phyloP scores from a whole-genome alignment of 495 filamentous ascomycete species.

The Aspergillus sclerotioniger region DNA sequence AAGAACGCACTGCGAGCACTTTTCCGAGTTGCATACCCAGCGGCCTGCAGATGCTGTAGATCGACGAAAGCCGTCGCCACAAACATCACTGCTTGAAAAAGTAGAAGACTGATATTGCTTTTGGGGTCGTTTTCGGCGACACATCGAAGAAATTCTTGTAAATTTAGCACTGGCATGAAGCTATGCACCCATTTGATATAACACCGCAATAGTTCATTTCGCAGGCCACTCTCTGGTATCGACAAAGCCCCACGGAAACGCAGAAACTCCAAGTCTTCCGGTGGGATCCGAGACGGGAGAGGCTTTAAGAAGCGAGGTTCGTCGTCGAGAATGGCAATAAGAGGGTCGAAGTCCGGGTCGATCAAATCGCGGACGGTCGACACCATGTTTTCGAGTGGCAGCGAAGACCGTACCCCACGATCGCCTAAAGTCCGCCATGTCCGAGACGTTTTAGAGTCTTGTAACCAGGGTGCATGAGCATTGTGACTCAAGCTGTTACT shows the following conservation, averaged over 20 bases:
- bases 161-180: constrained; percentile 78
- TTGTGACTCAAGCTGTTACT: constrained; percentile 34
- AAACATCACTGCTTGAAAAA: constrained; percentile 82
- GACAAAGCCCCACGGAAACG: constrained; percentile 69
- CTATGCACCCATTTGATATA: constrained; percentile 84
- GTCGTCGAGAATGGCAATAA: constrained; percentile 42
- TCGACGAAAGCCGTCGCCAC: constrained; percentile 74
- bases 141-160: constrained; percentile 64
- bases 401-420: constrained; percentile 32
- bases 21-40: constrained; percentile 68
- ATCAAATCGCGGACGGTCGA: constrained; percentile 44
- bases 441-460: constrained; percentile 27
- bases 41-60: constrained; percentile 60
- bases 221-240: constrained; percentile 60
- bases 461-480: constrained; percentile 38
- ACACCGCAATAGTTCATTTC: constrained; percentile 67
- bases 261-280: constrained; percentile 72
- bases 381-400: constrained; percentile 43
- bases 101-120: constrained; percentile 67
- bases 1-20: constrained; percentile 75
- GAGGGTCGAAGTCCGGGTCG: constrained; percentile 45
- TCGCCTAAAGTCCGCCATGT: constrained; percentile 32
- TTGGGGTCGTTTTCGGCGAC: constrained; percentile 57
- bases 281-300: constrained; percentile 49
- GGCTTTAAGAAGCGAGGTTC: constrained; percentile 54